Evolutionary conservation across 164 flowering plant species (phyloP).

Genomic region (Sextonia rubra): DNA sequence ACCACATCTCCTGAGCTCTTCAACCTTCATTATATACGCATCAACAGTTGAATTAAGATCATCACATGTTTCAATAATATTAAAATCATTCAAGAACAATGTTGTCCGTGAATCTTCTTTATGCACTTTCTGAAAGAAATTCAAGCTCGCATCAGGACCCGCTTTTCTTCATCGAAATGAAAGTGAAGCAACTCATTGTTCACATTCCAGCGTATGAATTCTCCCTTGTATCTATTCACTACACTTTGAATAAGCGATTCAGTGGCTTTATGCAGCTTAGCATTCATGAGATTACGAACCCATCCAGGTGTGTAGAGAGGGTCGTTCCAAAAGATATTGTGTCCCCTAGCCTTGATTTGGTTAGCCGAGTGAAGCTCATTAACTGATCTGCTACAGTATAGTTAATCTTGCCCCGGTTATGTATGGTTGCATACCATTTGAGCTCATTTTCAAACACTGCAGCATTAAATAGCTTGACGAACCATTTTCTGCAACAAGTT

Average conservation of each 20-base stretch:
- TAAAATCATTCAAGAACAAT: slow-evolving; percentile 67
- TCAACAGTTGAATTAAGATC: slow-evolving; percentile 30
- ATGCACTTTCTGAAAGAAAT: slow-evolving; percentile 21
- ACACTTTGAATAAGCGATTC: slow-evolving; percentile 39
- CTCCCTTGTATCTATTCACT: slow-evolving; percentile 43
- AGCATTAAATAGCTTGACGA: slow-evolving; percentile 43
- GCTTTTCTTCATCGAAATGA: slow-evolving; percentile 41
- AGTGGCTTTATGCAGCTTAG: slow-evolving; percentile 23
- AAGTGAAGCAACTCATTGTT: slow-evolving; percentile 69
- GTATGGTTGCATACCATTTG: slow-evolving; percentile 68
- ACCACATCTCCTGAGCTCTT: slow-evolving; percentile 23
- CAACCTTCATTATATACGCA: slow-evolving; percentile 37
- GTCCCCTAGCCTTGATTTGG: slow-evolving; percentile 46
- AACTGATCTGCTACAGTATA: slow-evolving; percentile 54
- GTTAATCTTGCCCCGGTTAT: slow-evolving; percentile 33
- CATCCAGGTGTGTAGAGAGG: slow-evolving; percentile 40
- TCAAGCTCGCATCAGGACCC: slow-evolving; percentile 29
- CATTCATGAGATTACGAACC: slow-evolving; percentile 26
- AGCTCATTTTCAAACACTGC: slow-evolving; percentile 62
- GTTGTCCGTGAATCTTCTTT: slow-evolving; percentile 25
- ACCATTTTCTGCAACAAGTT: slow-evolving; percentile 58
- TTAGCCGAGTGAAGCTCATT: slow-evolving; percentile 35
- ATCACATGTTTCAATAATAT: slow-evolving; percentile 45
- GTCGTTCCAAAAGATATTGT: slow-evolving; percentile 53
- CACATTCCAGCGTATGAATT: slow-evolving; percentile 75